A percentile compares a stretch with the other conserved stretches of the same genome.
Evolutionary conservation across 306 rosid genomes (phyloP).

Genomic region (Vigna reflexopilosa): DNA sequence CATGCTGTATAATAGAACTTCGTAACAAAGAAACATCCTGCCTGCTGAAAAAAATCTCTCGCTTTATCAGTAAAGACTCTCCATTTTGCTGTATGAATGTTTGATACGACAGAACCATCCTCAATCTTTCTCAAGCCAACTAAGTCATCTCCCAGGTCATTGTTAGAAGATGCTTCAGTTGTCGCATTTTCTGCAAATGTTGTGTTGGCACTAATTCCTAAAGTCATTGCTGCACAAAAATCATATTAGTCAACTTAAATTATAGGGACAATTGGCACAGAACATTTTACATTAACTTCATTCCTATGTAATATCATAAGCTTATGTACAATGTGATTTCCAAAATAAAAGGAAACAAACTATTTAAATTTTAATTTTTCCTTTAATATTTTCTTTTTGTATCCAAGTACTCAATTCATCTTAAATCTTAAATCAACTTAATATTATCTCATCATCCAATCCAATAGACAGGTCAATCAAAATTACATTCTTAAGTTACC

Average conservation of each 20-base stretch:
- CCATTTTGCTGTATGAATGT: slow-evolving; percentile 96
- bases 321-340: too few relatives aligned
- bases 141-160: slow-evolving; percentile 49
- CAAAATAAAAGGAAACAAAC: too few relatives aligned
- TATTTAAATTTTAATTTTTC: too few relatives aligned
- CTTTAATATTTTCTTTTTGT: too few relatives aligned
- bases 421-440: too few relatives aligned
- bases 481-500: too few relatives aligned
- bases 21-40: slow-evolving; percentile 46
- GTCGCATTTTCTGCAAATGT: slow-evolving; percentile 69
- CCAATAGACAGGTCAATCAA: too few relatives aligned
- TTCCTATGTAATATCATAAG: too few relatives aligned
- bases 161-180: slow-evolving; percentile 51
- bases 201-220: slow-evolving; percentile 70
- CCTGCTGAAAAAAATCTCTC: slow-evolving; percentile 81
- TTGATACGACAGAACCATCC: slow-evolving; percentile 85
- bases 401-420: too few relatives aligned
- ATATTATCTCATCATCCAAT: too few relatives aligned
- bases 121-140: slow-evolving; percentile 70
- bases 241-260: slow-evolving; percentile 39
- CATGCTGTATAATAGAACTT: background rate
- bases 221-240: slow-evolving; percentile 57
- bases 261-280: background rate
- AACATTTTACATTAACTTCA: too few relatives aligned
- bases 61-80: slow-evolving; percentile 88